Conservation (phyloP, 306 rosid species). For the Chamaecrista fasciculata region DNA sequence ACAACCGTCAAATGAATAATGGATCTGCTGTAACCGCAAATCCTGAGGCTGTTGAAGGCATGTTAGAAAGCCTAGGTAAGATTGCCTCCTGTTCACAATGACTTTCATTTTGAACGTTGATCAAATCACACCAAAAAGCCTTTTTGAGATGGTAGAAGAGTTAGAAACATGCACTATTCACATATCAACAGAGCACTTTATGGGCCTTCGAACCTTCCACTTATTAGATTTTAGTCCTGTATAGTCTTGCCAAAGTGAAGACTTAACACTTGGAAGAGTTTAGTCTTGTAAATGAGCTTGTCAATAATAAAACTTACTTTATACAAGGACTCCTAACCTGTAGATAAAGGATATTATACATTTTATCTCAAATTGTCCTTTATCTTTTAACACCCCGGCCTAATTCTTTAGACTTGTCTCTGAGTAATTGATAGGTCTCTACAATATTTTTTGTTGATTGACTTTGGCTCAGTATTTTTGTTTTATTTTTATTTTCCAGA, state of each 20-base stretch:
- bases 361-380: neutral
- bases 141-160: neutral
- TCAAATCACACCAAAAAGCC: neutral
- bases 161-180: neutral
- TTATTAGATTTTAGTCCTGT: neutral
- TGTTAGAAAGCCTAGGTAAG: conserved; percentile 90
- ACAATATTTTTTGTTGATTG: neutral
- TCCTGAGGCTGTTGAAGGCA: conserved; percentile 95
- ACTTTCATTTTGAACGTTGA: neutral
- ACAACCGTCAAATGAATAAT: conserved; percentile 67
- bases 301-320: neutral
- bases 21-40: conserved; percentile 64
- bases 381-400: neutral
- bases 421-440: neutral
- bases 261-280: neutral
- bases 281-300: neutral
- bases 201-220: neutral
- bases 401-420: neutral
- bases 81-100: conserved; percentile 16
- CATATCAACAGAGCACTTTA: neutral
- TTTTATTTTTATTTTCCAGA: neutral
- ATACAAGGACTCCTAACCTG: neutral
- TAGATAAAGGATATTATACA: neutral
- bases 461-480: neutral
- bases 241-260: neutral